A percentile compares a stretch with the other conserved stretches of the same genome.
These are phyloP conservation scores for Kregervanrija pseudodelftensis DNA, from an alignment of 805 yeast genomes.

Conservation along the genomic window DNA sequence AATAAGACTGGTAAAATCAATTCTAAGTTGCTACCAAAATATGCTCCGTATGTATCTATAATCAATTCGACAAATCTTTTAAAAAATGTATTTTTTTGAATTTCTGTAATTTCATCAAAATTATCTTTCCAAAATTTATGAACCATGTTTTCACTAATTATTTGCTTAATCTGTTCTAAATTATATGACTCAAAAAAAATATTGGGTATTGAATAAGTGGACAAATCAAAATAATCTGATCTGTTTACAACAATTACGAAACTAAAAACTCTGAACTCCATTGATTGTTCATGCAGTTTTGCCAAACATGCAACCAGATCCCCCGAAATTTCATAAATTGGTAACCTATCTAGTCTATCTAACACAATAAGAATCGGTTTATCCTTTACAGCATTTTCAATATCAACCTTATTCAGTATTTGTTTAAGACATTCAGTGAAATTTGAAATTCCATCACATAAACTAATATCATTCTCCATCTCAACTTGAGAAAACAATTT, in stretches of 20 bases:
- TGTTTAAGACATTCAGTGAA: constrained; percentile 36
- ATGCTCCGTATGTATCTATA: constrained; percentile 37
- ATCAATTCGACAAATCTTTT: constrained; percentile 33
- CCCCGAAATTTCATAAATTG: constrained; percentile 28
- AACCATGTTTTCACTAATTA: constrained; percentile 21
- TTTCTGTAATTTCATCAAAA: constrained; percentile 3
- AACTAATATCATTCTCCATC: neutral
- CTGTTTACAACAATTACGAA: constrained; percentile 36
- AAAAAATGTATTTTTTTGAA: constrained; percentile 15
- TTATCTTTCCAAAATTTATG: constrained; percentile 12
- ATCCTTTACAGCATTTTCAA: neutral
- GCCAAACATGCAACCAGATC: constrained; percentile 35
- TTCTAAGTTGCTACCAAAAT: constrained; percentile 38
- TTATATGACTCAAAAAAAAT: constrained; percentile 34
- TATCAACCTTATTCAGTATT: constrained; percentile 14
- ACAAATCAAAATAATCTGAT: constrained; percentile 31
- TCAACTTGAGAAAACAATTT: constrained; percentile 5
- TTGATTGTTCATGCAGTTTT: constrained; percentile 35
- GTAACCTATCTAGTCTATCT: constrained; percentile 37
- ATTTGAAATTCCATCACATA: constrained; percentile 35
- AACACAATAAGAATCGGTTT: constrained; percentile 38
- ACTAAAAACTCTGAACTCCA: constrained; percentile 23
- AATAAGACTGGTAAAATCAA: constrained; percentile 26
- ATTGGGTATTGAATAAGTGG: constrained; percentile 34
- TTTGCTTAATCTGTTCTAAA: constrained; percentile 29